Evolutionary conservation across 768 basidiomycete species (phyloP).

Genomic region (Agrocybe pediades): DNA sequence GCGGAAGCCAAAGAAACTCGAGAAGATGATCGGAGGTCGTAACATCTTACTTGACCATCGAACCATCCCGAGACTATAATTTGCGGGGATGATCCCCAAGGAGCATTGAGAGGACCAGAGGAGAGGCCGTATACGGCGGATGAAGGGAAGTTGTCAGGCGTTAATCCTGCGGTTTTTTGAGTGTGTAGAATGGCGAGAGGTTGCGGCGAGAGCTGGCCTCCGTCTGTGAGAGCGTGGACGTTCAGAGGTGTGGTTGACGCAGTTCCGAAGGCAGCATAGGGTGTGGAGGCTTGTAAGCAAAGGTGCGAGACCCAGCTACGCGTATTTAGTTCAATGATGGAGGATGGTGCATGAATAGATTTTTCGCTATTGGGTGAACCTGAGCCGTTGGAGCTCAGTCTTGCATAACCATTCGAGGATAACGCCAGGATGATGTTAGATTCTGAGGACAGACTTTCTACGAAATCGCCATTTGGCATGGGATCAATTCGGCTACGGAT

Average conservation of each 20-base stretch:
- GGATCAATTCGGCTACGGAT: conserved; percentile 22
- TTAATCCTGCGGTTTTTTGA: conserved; percentile 21
- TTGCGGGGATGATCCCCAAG: conserved; percentile 72
- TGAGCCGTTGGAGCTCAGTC: conserved; percentile 10
- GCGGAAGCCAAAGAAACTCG: conserved; percentile 2
- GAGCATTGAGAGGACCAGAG: conserved; percentile 57
- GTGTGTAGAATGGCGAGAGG: conserved; percentile 55
- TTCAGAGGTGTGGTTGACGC: conserved; percentile 60
- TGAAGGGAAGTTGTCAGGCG: conserved; percentile 22
- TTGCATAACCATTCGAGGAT: conserved; percentile 38
- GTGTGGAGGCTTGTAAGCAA: conserved; percentile 46
- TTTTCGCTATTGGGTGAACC: background rate
- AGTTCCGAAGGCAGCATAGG: conserved; percentile 71
- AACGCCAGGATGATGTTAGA: conserved; percentile 51
- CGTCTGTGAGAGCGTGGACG: conserved; percentile 53
- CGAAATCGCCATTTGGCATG: conserved; percentile 44
- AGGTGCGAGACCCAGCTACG: conserved; percentile 71
- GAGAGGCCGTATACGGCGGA: conserved; percentile 78
- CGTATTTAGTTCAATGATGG: conserved; percentile 42
- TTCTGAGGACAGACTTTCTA: conserved; percentile 59
- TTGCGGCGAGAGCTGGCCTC: conserved; percentile 37
- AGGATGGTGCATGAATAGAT: conserved; percentile 3
- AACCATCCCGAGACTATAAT: conserved; percentile 83
- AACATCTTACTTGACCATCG: conserved; percentile 71
- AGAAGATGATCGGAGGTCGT: conserved; percentile 68